A percentile compares a stretch with the other conserved stretches of the same genome.
These are phyloP conservation scores for Bonia amplexicaulis DNA, from an alignment of 176 grass and related monocot genomes.

Conservation along the genomic window DNA sequence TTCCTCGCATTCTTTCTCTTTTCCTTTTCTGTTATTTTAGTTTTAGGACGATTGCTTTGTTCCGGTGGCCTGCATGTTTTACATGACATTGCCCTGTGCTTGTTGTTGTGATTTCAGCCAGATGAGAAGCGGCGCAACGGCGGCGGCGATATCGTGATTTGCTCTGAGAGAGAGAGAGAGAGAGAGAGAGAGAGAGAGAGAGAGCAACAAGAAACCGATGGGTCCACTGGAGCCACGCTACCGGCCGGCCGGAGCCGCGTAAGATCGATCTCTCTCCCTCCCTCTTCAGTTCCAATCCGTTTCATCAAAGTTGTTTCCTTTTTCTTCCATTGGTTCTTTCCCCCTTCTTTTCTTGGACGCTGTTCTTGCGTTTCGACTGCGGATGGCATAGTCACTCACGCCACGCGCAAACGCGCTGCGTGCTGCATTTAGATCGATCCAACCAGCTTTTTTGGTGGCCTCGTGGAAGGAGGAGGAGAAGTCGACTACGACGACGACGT, in stretches of 20 bases:
- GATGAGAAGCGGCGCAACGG: conserved; percentile 39
- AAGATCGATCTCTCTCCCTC: conserved; percentile 34
- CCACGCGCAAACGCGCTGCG: background rate
- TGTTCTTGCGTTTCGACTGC: background rate
- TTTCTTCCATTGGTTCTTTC: background rate
- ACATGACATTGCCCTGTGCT: conserved; percentile 33
- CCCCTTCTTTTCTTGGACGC: background rate
- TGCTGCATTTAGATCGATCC: conserved; percentile 12
- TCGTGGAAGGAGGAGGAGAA: background rate
- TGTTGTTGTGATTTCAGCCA: conserved; percentile 35
- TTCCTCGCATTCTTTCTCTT: background rate
- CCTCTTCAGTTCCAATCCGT: background rate
- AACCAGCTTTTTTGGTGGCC: background rate
- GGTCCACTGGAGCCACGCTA: conserved; percentile 42
- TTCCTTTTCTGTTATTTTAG: background rate
- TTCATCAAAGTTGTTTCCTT: background rate
- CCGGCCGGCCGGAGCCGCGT: conserved; percentile 39
- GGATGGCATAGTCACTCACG: background rate
- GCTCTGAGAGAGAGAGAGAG: background rate
- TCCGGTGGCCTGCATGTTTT: conserved; percentile 39
- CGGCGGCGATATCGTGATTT: conserved; percentile 23
- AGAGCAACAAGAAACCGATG: background rate
- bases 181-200: background rate
- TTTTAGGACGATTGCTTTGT: background rate
- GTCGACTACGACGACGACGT: background rate